Evolutionary conservation across 495 filamentous ascomycete genomes (phyloP), one percentile per base, ranked within the genome.

Genomic region (Viridothelium virens): DNA sequence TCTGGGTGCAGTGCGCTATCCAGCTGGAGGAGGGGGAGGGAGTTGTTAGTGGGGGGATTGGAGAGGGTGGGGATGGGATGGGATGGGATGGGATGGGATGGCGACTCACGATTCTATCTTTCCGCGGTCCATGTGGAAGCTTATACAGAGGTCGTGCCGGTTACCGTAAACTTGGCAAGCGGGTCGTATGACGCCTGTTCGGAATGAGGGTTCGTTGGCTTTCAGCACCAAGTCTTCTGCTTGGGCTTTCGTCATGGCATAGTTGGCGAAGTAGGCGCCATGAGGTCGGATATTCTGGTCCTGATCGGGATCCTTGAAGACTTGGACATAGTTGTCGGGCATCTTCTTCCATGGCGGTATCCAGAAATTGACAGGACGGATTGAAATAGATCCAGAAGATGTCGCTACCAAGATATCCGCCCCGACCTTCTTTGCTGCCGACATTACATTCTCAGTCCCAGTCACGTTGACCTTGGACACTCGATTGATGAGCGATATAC

Each of bases 191-290:
- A 36, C 63, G 4, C 63, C 63, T n/a, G 63, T 64, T n/a, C 63
- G 63, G 48, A 64, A 64, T 25, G 33, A 37, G 4, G 16, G 39
- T 25, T 14, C 36, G 25, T 64, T 16, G 12, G 63, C 63, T 25
- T n/a, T 37, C 31, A 46, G 36, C 11, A 64, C 63, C 12, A 48
- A 12, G 12, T 64, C 33, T 34, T 64, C 63, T 41, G 39, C 63
- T 48, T 64, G 63, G 4, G 63, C 63, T 34, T 64, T 64, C n/a
- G 63, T 46, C 63, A 46, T 48, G 12, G 63, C 38, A 64, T 64
- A 64, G 38, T 50, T 48, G 18, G 11, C 41, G 11, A 46, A 46
- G 25, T 64, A 64, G 12, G 14, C 38, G 14, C 16, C 41, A n/a
- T 48, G 63, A 0, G 63, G 63, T 50, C 41, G 38, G 10, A 48